phyloP scores from a whole-genome alignment of 805 yeast species.

The Candida suzukii region DNA sequence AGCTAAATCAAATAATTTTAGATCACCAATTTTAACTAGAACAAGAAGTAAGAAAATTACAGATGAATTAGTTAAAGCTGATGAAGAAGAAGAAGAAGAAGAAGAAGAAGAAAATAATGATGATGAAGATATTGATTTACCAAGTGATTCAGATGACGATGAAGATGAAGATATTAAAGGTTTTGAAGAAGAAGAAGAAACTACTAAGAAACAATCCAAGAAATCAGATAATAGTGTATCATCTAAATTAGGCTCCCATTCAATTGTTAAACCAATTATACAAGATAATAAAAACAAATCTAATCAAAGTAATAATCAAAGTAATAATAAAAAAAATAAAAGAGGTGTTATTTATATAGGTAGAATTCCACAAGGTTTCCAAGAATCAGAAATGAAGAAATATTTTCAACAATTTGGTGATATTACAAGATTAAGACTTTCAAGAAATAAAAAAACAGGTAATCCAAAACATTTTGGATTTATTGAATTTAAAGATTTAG shows the following conservation, averaged over 20 bases:
- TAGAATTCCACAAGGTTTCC: slow-evolving; percentile 87
- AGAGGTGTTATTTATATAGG: slow-evolving; percentile 83
- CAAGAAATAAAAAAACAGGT: slow-evolving; percentile 88
- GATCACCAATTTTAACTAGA: slow-evolving; percentile 4
- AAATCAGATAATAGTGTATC: slow-evolving; percentile 9
- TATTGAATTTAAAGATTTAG: slow-evolving; percentile 67
- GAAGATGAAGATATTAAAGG: slow-evolving; percentile 8
- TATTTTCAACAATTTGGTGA: slow-evolving; percentile 91
- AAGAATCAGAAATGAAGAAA: slow-evolving; percentile 69
- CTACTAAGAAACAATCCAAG: slow-evolving; percentile 22
- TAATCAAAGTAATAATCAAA: neutral
- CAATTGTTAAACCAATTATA: slow-evolving; percentile 16
- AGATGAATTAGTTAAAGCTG: slow-evolving; percentile 1
- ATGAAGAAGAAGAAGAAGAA: slow-evolving; percentile 1
- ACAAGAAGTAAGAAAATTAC: slow-evolving; percentile 9
- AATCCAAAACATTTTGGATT: slow-evolving; percentile 88
- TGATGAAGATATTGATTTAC: slow-evolving; percentile 15
- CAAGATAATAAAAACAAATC: neutral
- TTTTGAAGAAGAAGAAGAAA: slow-evolving; percentile 9
- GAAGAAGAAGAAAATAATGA: slow-evolving; percentile 17
- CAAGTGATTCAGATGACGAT: slow-evolving; percentile 15
- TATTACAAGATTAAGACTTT: slow-evolving; percentile 67
- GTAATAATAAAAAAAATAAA: slow-evolving; percentile 15
- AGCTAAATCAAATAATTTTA: neutral
- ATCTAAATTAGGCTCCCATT: slow-evolving; percentile 6